Base-by-base conservation (phyloP, 169 alveolate species). In the Babesia caballi region DNA sequence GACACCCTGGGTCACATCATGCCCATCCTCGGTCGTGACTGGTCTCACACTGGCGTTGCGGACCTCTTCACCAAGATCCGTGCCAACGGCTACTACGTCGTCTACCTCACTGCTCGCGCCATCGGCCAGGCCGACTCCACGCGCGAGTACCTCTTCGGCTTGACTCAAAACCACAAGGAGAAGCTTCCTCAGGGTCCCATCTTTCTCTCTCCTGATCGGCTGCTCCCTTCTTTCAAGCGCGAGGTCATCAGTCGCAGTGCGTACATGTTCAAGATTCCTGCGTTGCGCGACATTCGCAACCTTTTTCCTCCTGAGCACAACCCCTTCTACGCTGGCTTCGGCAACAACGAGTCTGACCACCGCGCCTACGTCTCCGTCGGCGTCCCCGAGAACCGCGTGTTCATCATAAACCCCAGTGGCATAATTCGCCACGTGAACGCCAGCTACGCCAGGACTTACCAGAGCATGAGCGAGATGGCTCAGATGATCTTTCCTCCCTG, bases 291-390 rank as follows among this genome's bases (percentile, higher is more conserved):
- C 80, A 94, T 97, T 35, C 90, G 94, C 66, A 88, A 85, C 68
- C 85, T 96, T n/a, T 97, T 96, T 74, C 96, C 98, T 7, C 82
- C 89, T 9, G 92, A 91, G 44, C 82, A 84, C 49, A 84, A 93
- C 67, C 99, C 98, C 17, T 96, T 94, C 84, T 95, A 92, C 75
- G 99, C 99, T 17, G 99, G 99, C 8, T 97, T 97, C 90, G 99
- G 99, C 19, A 97, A 97, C 88, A 93, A 98, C 65, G 98, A 96
- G 49, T 92, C 98, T 35, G 97, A 93, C 67, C 94, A 92, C 72
- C 83, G 97, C 50, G 94, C 96, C 21, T 94, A 94, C 67, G 91
- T 92, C 46, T 93, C 94, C 32, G 98, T 94, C 33, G 98, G 98
- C 4, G 92, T 94, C 17, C 96, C 97, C 2, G 96, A 94, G 72